Conservation (phyloP, 1,284 basidiomycete species). For the Pseudozyma pruni region DNA sequence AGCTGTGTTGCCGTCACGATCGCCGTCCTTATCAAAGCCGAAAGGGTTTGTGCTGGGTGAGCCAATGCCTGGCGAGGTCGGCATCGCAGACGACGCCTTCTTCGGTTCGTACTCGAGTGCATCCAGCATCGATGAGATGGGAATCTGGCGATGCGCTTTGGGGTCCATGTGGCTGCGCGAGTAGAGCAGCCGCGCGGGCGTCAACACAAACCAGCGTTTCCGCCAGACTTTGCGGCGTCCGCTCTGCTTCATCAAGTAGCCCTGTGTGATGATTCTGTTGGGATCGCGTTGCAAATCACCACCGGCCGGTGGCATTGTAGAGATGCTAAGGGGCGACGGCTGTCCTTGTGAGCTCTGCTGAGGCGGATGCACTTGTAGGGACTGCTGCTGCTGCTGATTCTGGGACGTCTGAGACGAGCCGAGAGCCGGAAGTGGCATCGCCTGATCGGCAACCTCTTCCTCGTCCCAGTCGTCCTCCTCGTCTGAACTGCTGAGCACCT, state of each 20-base stretch:
- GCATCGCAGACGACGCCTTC: constrained; percentile 49
- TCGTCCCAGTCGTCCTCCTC: constrained; percentile 63
- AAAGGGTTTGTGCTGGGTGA: constrained; percentile 42
- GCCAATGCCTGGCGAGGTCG: constrained; percentile 39
- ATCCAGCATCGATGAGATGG: constrained; percentile 86
- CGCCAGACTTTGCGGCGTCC: constrained; percentile 92
- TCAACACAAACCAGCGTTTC: constrained; percentile 74
- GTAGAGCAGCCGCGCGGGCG: constrained; percentile 66
- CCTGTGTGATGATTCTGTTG: constrained; percentile 70
- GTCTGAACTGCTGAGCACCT: constrained; percentile 55
- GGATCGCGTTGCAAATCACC: constrained; percentile 52
- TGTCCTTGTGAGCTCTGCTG: constrained; percentile 17
- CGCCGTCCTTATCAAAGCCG: constrained; percentile 12
- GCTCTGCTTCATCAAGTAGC: constrained; percentile 97
- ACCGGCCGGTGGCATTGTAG: constrained; percentile 11
- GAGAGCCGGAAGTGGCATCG: constrained; percentile 56
- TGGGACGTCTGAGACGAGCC: constrained; percentile 22
- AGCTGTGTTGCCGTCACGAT: constrained; percentile 11
- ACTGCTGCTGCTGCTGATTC: constrained; percentile 3
- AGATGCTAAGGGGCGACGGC: constrained; percentile 13
- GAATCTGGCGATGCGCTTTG: constrained; percentile 85
- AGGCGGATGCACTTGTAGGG: constrained; percentile 10
- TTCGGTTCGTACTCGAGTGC: constrained; percentile 80
- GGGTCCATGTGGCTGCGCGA: constrained; percentile 72
- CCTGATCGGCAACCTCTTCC: constrained; percentile 58